Conservation (phyloP, 768 basidiomycete species). For the Termitomyces sp. region DNA sequence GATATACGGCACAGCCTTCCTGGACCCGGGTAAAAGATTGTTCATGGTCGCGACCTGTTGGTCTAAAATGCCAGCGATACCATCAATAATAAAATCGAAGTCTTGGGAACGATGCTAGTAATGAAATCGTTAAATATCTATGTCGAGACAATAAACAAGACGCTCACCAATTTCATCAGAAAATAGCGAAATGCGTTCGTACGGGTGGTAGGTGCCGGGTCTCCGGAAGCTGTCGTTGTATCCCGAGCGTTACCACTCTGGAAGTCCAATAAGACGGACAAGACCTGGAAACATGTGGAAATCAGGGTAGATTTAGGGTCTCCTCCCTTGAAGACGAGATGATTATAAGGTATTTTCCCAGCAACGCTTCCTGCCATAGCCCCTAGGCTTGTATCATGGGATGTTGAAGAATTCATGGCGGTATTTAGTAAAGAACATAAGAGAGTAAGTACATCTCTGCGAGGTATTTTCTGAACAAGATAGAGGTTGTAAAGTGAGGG, state of each 20-base stretch:
- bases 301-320: constrained; percentile 73
- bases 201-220: constrained; percentile 52
- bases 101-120: constrained; percentile 85
- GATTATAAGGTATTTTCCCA: constrained; percentile 83
- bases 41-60: constrained; percentile 74
- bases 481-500: constrained; percentile 78
- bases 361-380: constrained; percentile 74
- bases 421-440: constrained; percentile 94
- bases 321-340: constrained; percentile 87
- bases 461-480: constrained; percentile 70
- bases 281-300: constrained; percentile 69
- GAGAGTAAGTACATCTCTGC: constrained; percentile 85
- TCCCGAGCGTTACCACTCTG: constrained; percentile 76
- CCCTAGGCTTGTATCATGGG: constrained; percentile 51
- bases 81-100: constrained; percentile 78
- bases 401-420: constrained; percentile 64
- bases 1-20: constrained; percentile 76
- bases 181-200: constrained; percentile 94
- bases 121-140: background rate
- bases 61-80: constrained; percentile 62
- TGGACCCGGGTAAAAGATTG: constrained; percentile 82
- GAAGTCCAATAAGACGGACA: constrained; percentile 76
- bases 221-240: constrained; percentile 34
- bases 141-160: background rate
- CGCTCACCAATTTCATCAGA: constrained; percentile 77